phyloP scores from a whole-genome alignment of 179 eudicot species.

The Silene coronaria region DNA sequence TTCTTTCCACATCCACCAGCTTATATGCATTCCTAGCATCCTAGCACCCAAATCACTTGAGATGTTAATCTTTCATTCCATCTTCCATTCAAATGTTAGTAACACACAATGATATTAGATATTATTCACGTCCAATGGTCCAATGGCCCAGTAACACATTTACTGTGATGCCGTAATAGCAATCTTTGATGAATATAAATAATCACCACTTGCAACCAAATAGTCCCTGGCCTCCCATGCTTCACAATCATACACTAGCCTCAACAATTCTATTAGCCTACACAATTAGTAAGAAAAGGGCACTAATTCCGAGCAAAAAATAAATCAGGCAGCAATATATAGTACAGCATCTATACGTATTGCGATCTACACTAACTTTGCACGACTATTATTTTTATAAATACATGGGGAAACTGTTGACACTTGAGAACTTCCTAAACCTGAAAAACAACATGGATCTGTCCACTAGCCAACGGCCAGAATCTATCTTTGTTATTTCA shows the following conservation, averaged over 20 bases:
- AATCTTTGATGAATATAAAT: neutral
- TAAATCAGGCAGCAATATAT: neutral
- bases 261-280: constrained; percentile 14
- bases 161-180: neutral
- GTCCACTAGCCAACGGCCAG: constrained; percentile 18
- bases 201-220: constrained; percentile 4
- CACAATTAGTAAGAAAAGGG: constrained; percentile 7
- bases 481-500: constrained; percentile 16
- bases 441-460: constrained; percentile 17
- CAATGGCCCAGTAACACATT: neutral
- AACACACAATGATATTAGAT: neutral
- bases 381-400: constrained; percentile 1
- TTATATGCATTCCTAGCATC: neutral
- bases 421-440: constrained; percentile 15
- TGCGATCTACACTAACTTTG: too few species aligned
- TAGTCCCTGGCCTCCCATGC: constrained; percentile 5
- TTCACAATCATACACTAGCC: neutral
- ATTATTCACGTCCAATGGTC: neutral
- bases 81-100: neutral
- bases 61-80: neutral
- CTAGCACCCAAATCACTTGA: neutral
- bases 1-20: neutral
- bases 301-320: neutral
- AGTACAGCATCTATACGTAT: neutral
- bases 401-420: neutral